Conservation (phyloP, 305 asterid genomes). For the Rubia balearica region DNA sequence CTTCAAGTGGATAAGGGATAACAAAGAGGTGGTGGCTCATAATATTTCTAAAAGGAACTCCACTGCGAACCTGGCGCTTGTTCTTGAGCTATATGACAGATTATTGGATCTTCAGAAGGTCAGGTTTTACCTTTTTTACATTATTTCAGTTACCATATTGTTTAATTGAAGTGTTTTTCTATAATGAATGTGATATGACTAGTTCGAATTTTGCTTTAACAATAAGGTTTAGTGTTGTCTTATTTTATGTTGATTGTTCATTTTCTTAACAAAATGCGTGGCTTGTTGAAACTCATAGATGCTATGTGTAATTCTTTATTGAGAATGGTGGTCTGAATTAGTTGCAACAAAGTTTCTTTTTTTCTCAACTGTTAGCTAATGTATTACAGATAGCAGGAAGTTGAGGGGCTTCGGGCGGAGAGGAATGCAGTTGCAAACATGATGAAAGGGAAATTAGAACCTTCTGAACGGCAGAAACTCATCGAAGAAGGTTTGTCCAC, state of each 20-base stretch:
- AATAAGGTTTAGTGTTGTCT: neutral
- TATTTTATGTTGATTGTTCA: neutral
- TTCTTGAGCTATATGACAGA: constrained; percentile 64
- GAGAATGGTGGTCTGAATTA: neutral
- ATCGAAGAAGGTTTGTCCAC: constrained; percentile 73
- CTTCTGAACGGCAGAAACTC: constrained; percentile 72
- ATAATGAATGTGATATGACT: too few relatives aligned
- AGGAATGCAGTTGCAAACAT: constrained; percentile 87
- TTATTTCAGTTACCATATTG: neutral
- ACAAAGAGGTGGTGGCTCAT: constrained; percentile 66
- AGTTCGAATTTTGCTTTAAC: too few relatives aligned
- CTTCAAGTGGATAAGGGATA: constrained; percentile 91
- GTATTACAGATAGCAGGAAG: constrained; percentile 91
- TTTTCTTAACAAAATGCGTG: neutral
- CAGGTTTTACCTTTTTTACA: constrained; percentile 24
- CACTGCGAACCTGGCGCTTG: constrained; percentile 58
- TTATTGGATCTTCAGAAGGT: constrained; percentile 74
- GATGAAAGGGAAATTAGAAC: constrained; percentile 85
- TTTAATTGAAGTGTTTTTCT: neutral
- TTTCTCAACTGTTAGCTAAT: constrained; percentile 52
- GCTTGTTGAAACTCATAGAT: neutral
- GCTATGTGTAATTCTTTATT: neutral
- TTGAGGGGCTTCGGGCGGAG: constrained; percentile 84
- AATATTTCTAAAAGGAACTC: constrained; percentile 68
- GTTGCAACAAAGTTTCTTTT: constrained; percentile 14